phyloP scores from a whole-genome alignment of 768 basidiomycete species.

The Tylopilus sp. region DNA sequence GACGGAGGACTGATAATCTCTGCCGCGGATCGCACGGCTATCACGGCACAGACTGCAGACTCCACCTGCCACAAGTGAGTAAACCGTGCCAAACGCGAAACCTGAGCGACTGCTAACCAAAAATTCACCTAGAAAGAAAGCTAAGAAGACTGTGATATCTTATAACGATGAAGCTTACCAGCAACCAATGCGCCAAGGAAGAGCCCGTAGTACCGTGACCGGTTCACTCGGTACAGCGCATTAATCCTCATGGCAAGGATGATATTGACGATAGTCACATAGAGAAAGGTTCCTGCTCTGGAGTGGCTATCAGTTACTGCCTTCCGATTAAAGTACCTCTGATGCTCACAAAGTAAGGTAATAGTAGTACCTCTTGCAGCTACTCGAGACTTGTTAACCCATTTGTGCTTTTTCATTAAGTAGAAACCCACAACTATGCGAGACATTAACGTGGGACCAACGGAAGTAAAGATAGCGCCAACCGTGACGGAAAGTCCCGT shows the following conservation, averaged over 20 bases:
- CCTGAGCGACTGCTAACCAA: constrained; percentile 10
- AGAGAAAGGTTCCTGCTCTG: constrained; percentile 20
- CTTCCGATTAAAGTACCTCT: background rate
- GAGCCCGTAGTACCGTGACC: background rate
- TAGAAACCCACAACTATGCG: constrained; percentile 17
- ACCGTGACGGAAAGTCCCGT: constrained; percentile 17
- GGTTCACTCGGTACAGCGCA: constrained; percentile 11
- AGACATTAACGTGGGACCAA: background rate
- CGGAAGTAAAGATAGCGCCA: background rate
- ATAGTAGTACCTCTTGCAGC: constrained; percentile 23
- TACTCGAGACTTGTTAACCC: background rate
- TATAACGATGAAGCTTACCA: constrained; percentile 8
- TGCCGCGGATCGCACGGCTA: constrained; percentile 14
- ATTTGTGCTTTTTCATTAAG: background rate
- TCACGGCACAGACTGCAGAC: constrained; percentile 7
- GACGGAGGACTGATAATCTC: constrained; percentile 17
- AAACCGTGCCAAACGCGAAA: background rate
- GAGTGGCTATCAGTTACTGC: background rate
- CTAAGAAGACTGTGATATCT: background rate
- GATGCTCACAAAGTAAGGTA: constrained; percentile 19
- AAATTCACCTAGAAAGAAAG: constrained; percentile 12
- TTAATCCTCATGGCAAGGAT: constrained; percentile 18
- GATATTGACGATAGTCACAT: constrained; percentile 19
- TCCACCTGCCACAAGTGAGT: constrained; percentile 14
- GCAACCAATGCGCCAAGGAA: constrained; percentile 16